These are phyloP conservation scores for Pyrus communis DNA, from an alignment of 306 rosid genomes.

Conservation along the genomic window DNA sequence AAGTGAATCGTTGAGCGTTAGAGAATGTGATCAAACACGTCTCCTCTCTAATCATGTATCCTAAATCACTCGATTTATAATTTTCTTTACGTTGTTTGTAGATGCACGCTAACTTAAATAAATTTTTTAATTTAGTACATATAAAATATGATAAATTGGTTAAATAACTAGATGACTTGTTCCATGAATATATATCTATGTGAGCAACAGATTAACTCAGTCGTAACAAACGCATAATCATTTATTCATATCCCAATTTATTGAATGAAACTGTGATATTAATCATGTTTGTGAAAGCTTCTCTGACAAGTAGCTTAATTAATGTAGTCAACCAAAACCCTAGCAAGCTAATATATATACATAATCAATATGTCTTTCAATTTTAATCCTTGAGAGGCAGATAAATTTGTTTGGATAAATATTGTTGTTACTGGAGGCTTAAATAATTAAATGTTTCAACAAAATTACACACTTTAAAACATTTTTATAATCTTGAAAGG, in stretches of 20 bases:
- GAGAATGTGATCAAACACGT: slow-evolving; percentile 11
- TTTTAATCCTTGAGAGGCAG: background rate
- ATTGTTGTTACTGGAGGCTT: background rate
- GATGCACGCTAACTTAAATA: slow-evolving; percentile 1
- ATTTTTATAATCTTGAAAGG: slow-evolving; percentile 6
- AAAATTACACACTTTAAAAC: background rate
- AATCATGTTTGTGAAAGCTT: background rate
- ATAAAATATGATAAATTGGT: slow-evolving; percentile 9
- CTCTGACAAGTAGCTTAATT: background rate
- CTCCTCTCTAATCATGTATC: slow-evolving; percentile 3
- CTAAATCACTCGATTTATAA: background rate
- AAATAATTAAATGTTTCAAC: background rate
- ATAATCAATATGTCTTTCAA: background rate
- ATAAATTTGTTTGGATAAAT: background rate
- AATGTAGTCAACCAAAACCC: background rate
- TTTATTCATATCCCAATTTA: background rate
- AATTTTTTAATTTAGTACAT: background rate
- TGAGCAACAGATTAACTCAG: background rate
- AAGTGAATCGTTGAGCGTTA: background rate
- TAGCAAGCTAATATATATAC: background rate
- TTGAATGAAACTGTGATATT: background rate
- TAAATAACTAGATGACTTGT: slow-evolving; percentile 26
- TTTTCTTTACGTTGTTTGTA: background rate
- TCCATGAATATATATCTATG: background rate
- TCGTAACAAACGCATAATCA: background rate